phyloP scores from a whole-genome alignment of 1,284 basidiomycete genomes.

The Ceratobasidium sp. region DNA sequence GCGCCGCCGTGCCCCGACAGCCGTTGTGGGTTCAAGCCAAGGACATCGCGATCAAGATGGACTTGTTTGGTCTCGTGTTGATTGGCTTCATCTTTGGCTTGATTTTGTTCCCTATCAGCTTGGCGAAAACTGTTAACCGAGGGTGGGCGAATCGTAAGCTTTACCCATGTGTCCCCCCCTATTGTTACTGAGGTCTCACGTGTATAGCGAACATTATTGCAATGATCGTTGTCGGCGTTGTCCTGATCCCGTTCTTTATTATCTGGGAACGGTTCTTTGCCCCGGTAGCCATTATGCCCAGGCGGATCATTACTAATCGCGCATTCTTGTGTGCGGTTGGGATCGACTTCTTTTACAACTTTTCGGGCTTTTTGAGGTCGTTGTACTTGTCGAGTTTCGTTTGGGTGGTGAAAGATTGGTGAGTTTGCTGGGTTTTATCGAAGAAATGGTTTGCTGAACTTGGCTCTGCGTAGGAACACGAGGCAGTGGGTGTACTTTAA shows the following conservation, averaged over 20 bases:
- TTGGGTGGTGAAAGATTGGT: constrained; percentile 64
- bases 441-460: not conserved
- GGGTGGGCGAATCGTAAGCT: constrained; percentile 52
- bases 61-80: constrained; percentile 53
- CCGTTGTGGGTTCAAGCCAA: constrained; percentile 44
- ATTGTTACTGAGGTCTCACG: not conserved
- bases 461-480: constrained; percentile 41
- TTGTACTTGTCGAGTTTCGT: constrained; percentile 69
- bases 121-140: constrained; percentile 49
- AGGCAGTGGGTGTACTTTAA: constrained; percentile 46
- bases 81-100: constrained; percentile 52
- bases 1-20: constrained; percentile 45
- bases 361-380: constrained; percentile 66
- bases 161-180: no score
- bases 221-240: constrained; percentile 53
- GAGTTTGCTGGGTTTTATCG: not conserved
- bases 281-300: constrained; percentile 53
- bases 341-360: constrained; percentile 72
- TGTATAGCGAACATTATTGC: constrained; percentile 53
- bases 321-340: constrained; percentile 65
- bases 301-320: constrained; percentile 54
- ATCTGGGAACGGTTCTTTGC: constrained; percentile 53
- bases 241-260: constrained; percentile 52
- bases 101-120: constrained; percentile 53
- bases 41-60: constrained; percentile 50